Base-by-base conservation (phyloP, 2,329 filamentous ascomycete species). In the Dactylellina haptotyla region DNA sequence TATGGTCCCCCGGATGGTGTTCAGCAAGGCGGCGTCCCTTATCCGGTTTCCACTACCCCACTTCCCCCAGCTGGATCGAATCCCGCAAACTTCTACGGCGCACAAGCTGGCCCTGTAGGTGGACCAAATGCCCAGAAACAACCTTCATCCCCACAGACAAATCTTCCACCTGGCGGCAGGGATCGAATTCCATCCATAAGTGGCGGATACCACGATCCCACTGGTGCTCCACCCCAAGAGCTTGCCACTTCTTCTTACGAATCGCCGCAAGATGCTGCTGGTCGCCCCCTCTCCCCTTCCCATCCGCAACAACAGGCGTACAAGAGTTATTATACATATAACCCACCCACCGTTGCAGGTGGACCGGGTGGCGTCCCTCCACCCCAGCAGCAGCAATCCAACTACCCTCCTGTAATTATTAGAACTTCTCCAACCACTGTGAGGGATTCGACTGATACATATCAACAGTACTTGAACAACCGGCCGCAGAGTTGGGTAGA, bases 191-290 rank as follows among this genome's bases (percentile, higher is more conserved):
- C 56, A 14, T 73, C 66, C 43, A 56, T 64, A 66, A 41, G 54
- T 50, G 45, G 53, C 75, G 75, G 66, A 39, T 73, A 64, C 66
- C 76, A 58, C 67, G 75, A 63, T 28, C 16, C 65, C 61, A 34
- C 43, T 48, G 32, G 63, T 43, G 20, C 74, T 14, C 77, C 87
- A 75, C 88, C 90, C 0, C 91, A 93, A 81, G 91, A 94, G 81
- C 83, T 94, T 50, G 89, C 90, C 25, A 92, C 90, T 0, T 90
- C 90, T 0, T 87, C 87, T 8, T 93, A 93, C 78, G 90, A 93
- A 80, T 90, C 90, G 2, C 90, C 79, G 84, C 84, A 78, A 82
- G 82, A 28, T 81, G 79, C 75, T 81, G 82, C 46, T 50, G 65
- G 79, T 80, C 14, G 81, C 81, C 20, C 81, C 16, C 28, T 61